Base-by-base conservation (phyloP, 2,329 filamentous ascomycete species). In the Phialophora verrucosa region DNA sequence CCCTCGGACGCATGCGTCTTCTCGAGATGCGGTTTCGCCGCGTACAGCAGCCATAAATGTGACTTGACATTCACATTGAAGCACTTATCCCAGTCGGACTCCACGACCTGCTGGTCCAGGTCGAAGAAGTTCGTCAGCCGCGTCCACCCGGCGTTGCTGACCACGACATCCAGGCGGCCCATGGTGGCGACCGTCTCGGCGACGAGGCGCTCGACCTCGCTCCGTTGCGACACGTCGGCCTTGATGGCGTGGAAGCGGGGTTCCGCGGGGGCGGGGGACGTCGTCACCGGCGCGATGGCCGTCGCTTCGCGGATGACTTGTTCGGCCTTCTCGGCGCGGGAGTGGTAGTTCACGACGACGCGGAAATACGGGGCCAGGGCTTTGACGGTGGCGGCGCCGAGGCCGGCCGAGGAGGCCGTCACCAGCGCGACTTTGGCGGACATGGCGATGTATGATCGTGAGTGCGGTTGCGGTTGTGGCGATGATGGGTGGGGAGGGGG, bases 31-130 rank as follows among this genome's bases (percentile, higher is more conserved):
- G 78, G 75, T 69, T 82, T 83, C 1, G 83, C 82, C 1, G 85
- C 85, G 64, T 87, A 83, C 71, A 88, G 81, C 7, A 89, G 78
- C 80, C 83, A 88, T 35, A 89, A 74, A 72, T 89, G 87, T 5
- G 81, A 81, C 75, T 88, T 89, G 64, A 89, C 87, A 72, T 89
- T 89, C 78, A 88, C 83, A 54, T 83, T 83, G 71, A 85, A 88
- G 68, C 83, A 84, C 5, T 75, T 75, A 70, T 88, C 86, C 86
- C 86, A 88, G 71, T 88, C 85, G 1, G 82, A 82, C 69, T 88
- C 86, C 31, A 64, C 53, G 31, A 72, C 62, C 42, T 71, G 68
- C 25, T 73, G 69, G 4, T 73, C 70, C 2, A 75, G 54, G 50
- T 74, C 68, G 66, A 73, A 70, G 54, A 75, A 79, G 62, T 79